Conservation (phyloP, 2,329 filamentous ascomycete species). For the Juglanconis sp. region DNA sequence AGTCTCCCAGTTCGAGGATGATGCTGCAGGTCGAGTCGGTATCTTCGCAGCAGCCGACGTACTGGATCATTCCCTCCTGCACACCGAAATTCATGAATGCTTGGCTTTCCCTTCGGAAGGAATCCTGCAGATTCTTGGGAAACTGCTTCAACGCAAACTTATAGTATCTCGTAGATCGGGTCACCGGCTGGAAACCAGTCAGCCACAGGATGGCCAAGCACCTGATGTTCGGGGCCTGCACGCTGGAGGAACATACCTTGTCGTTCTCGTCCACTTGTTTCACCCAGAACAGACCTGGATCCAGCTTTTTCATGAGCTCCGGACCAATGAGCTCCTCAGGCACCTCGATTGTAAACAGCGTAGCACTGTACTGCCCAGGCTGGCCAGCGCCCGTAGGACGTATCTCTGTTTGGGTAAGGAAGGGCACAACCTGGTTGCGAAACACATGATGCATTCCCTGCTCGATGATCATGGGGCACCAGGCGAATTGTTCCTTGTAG, state of each 20-base stretch:
- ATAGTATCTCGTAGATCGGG: not conserved
- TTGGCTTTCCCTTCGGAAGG: not conserved
- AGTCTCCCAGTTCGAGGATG: not conserved
- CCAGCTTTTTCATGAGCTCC: not conserved
- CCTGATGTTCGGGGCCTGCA: too few species aligned
- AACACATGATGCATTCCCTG: not conserved
- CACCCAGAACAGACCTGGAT: not conserved
- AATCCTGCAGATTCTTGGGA: not conserved
- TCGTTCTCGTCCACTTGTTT: not conserved
- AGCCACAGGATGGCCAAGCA: not conserved
- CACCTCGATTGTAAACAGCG: not conserved
- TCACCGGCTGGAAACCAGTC: not conserved
- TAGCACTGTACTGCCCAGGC: not conserved
- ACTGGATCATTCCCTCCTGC: not conserved
- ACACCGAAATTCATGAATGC: not conserved
- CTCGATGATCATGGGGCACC: not conserved
- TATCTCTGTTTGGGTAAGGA: not conserved
- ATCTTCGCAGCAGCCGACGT: not conserved
- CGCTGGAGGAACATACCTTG: not conserved
- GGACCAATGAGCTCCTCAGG: not conserved
- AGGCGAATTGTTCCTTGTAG: not conserved
- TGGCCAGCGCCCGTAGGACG: not conserved
- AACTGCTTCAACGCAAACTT: not conserved
- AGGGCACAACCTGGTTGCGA: not conserved
- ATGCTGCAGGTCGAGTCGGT: not conserved